These are phyloP conservation scores for Arthrobotrys sinensis DNA, from an alignment of 2,329 filamentous ascomycete species.

Conservation along the genomic window DNA sequence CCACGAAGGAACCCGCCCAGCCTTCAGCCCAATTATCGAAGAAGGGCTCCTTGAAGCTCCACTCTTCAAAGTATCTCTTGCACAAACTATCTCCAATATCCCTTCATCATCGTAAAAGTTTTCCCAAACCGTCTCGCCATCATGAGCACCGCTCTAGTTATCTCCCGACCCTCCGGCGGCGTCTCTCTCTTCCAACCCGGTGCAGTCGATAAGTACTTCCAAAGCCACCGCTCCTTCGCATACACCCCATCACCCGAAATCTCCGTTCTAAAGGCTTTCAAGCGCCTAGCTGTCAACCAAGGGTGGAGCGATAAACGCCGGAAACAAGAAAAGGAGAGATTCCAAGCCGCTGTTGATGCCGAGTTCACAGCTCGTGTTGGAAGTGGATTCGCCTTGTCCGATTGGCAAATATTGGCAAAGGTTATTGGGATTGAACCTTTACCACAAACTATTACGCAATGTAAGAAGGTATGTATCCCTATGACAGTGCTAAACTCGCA, in stretches of 20 bases:
- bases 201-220: constrained; percentile 42
- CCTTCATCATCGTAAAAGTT: neutral
- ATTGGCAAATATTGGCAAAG: constrained; percentile 55
- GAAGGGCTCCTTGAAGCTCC: neutral
- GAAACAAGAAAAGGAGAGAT: constrained; percentile 27
- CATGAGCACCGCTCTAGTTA: neutral
- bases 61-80: constrained; percentile 3
- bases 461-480: constrained; percentile 32
- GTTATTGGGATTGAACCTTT: constrained; percentile 50
- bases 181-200: constrained; percentile 48
- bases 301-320: constrained; percentile 18
- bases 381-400: constrained; percentile 12
- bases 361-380: constrained; percentile 50
- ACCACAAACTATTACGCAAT: constrained; percentile 46
- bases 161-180: neutral
- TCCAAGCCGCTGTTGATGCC: constrained; percentile 40
- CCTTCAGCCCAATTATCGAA: neutral
- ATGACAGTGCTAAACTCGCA: neutral
- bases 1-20: neutral
- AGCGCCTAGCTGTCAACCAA: constrained; percentile 44
- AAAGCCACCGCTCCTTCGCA: constrained; percentile 17
- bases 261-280: constrained; percentile 44
- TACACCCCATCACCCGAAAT: constrained; percentile 34
- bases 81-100: neutral
- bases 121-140: neutral